phyloP scores from a whole-genome alignment of 768 basidiomycete species.

The Rhizopogon vesiculosus region DNA sequence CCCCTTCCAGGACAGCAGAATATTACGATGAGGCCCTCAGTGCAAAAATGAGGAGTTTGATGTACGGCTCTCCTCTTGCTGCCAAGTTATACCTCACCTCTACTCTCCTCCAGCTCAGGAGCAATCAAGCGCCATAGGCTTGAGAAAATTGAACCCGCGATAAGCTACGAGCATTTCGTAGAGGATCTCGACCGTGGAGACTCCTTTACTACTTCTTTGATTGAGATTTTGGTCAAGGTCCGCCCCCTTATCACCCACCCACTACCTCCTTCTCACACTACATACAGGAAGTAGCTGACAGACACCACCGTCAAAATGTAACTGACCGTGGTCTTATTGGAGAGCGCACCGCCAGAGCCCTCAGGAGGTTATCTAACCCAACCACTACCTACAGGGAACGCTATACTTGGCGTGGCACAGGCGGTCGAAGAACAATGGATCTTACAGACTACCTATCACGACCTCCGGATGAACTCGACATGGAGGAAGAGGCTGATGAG shows the following conservation, averaged over 20 bases:
- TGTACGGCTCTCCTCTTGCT: slow-evolving; percentile 44
- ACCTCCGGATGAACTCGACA: slow-evolving; percentile 51
- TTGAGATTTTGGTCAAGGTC: slow-evolving; percentile 79
- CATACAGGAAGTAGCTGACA: slow-evolving; percentile 70
- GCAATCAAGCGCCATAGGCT: slow-evolving; percentile 65
- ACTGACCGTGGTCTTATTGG: slow-evolving; percentile 59
- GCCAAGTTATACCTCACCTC: background rate
- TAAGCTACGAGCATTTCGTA: slow-evolving; percentile 73
- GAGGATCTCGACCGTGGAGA: slow-evolving; percentile 76
- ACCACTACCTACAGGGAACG: slow-evolving; percentile 51
- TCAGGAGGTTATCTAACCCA: slow-evolving; percentile 52
- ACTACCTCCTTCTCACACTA: slow-evolving; percentile 1
- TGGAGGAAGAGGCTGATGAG: slow-evolving; percentile 69
- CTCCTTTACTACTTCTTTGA: slow-evolving; percentile 69
- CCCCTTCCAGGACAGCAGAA: slow-evolving; percentile 59
- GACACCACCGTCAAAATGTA: slow-evolving; percentile 48
- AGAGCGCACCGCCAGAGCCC: slow-evolving; percentile 59
- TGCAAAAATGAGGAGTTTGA: slow-evolving; percentile 70
- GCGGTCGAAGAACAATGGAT: slow-evolving; percentile 28
- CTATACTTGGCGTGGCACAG: slow-evolving; percentile 31
- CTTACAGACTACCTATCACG: slow-evolving; percentile 49
- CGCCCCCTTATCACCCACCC: slow-evolving; percentile 14
- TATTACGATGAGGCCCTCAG: slow-evolving; percentile 70
- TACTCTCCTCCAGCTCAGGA: slow-evolving; percentile 46
- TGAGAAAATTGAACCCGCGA: slow-evolving; percentile 58